Conservation (phyloP, 805 yeast species). For the Zygosaccharomyces bisporus region DNA sequence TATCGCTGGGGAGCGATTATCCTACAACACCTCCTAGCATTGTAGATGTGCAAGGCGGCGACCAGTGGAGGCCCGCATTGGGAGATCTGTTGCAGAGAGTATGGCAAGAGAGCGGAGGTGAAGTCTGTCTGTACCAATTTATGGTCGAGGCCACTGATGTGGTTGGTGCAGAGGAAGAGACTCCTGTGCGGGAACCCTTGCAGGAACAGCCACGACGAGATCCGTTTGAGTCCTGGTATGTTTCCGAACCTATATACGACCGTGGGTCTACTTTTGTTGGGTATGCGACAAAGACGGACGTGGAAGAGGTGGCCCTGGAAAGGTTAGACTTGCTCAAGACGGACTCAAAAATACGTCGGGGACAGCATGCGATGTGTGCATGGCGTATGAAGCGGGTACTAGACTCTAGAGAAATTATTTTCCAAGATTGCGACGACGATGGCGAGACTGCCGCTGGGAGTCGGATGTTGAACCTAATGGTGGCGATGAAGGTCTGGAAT, state of each 20-base stretch:
- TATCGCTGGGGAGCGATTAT: constrained; percentile 68
- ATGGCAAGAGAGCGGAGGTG: constrained; percentile 43
- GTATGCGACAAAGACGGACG: constrained; percentile 56
- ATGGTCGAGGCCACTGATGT: constrained; percentile 62
- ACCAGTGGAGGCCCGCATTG: constrained; percentile 31
- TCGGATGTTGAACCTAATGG: constrained; percentile 70
- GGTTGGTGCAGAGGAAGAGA: constrained; percentile 32
- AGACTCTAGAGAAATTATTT: constrained; percentile 45
- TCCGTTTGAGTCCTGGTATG: constrained; percentile 67
- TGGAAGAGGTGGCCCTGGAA: constrained; percentile 63
- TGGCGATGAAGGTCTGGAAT: constrained; percentile 77
- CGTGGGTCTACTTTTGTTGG: constrained; percentile 84
- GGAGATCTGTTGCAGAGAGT: constrained; percentile 46
- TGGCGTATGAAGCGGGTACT: constrained; percentile 60
- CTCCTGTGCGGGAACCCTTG: constrained; percentile 3
- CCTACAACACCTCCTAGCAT: constrained; percentile 65
- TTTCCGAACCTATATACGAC: constrained; percentile 74
- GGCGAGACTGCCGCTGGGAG: constrained; percentile 98
- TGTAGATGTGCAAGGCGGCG: constrained; percentile 44
- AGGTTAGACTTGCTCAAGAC: constrained; percentile 49
- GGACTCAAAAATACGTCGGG: constrained; percentile 63
- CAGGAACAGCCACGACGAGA: constrained; percentile 30
- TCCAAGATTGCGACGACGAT: constrained; percentile 92
- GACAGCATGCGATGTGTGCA: constrained; percentile 81
- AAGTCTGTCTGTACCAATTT: constrained; percentile 80